Base-by-base conservation (phyloP, 2,329 filamentous ascomycete species). In the Fusarium gaditjirri region DNA sequence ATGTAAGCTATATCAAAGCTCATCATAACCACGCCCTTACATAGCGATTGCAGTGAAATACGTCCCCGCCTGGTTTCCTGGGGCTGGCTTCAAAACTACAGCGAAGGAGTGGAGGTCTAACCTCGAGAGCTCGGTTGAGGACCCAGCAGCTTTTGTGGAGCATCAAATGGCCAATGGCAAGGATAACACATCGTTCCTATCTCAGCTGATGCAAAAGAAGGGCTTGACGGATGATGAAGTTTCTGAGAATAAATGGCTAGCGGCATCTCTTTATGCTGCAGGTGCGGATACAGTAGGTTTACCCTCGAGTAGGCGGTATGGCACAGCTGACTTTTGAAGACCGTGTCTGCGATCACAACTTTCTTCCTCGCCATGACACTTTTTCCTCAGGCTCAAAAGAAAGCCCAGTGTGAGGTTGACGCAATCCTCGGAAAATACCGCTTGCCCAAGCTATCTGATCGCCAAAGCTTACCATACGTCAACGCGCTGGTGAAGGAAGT, bases 401-500 rank as follows among this genome's bases (percentile, higher is more conserved):
- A 70, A 21, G 70, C 64, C 1, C 73, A 75, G n/a, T 12, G 41
- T 1, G 73, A 75, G 8, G 65, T 75, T 3, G 72, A 75, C 16
- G 36, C 56, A 13, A 35, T 73, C 14, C 25, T 80, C 2, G 73
- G 83, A 2, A 55, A 60, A 1, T 65, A 72, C 10, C 71, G 77
- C 3, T 52, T 80, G 0, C 78, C 78, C 0, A 68, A 44, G 3
- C 58, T 72, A 2, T 61, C 61, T 1, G 78, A 80, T 47, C 52
- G 73, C 5, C 62, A 62, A 5, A 76, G 61, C 2, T 53, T 80
- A n/a, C 75, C 75, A 3, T 80, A 78, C 27, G 46, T 80, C 9
- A 61, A 79, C 11, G 77, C 75, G 3, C 52, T 76, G 2, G 66
- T 80, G 3, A 80, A 80, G 13, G 78, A 80, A 43, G 67, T 68